Base-by-base conservation (phyloP, 2,329 filamentous ascomycete genomes). In the Aureobasidium sp. region DNA sequence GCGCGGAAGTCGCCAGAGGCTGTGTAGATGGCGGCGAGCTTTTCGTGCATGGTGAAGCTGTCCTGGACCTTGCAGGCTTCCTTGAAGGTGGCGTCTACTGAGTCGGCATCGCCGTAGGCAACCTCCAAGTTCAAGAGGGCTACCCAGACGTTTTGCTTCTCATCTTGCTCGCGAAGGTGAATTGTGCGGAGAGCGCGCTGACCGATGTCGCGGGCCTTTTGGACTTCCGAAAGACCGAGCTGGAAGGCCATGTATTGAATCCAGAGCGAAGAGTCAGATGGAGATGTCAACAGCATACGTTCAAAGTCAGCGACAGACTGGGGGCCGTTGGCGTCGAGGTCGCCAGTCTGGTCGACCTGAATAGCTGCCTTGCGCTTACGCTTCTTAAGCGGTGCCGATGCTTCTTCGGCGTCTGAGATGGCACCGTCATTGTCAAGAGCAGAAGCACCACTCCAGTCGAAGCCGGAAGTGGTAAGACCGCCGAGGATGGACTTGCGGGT, bases 191-290 rank as follows among this genome's bases (percentile, higher is more conserved):
- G 83, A 19, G 94, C 94, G 64, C 94, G 88, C 76, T 97, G 89
- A 1, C 91, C 92, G 63, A 97, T 88, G 66, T 93, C 89, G 53
- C 93, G 86, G 14, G 94, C 92, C 75, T 91, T 94, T 64, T 87
- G 85, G 22, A 95, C 81, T 75, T 99, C 94, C 71, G 90, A 90
- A 58, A 96, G 84, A 71, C 96, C 88, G 74, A 97, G 87, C 76
- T 97, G 91, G 82, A 96, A 96, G n/a, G 92, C 91, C 91, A 99
- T 97, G 77, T 99, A 99, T 67, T 90, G 85, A 60, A 97, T 90
- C 94, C 94, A 99, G 31, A 97, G 82, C 64, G 88, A 81, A 0
- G 93, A 95, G n/a, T 90, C 93, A 76, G 97, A 91, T 2, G 94
- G 91, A 72, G 96, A 89, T 61, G 91, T 90, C 24, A 99, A 84